These are phyloP conservation scores for Metrosideros polymorpha DNA, from an alignment of 441 rosid genomes.

Conservation along the genomic window DNA sequence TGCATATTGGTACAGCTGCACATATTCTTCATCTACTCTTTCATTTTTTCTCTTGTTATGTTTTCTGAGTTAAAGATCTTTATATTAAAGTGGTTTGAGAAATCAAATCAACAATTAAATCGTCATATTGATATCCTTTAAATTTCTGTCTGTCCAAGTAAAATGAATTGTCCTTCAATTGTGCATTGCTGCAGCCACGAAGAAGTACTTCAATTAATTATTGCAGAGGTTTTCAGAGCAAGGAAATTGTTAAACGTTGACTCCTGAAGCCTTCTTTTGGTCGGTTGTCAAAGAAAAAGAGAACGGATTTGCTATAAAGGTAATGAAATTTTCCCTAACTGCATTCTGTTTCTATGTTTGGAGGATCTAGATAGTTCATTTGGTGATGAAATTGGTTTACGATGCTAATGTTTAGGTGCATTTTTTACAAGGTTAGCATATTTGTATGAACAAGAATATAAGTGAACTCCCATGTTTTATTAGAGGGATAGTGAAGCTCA, in stretches of 20 bases:
- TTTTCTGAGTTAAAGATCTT: background rate
- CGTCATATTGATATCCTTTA: background rate
- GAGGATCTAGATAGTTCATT: no score
- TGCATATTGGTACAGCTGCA: background rate
- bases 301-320: no score
- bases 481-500: no score
- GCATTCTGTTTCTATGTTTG: no score
- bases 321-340: no score
- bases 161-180: background rate
- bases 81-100: background rate
- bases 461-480: no score
- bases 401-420: no score
- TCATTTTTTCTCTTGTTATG: background rate
- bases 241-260: background rate
- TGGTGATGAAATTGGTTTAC: no score
- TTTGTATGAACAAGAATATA: no score
- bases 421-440: no score
- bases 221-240: background rate
- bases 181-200: background rate
- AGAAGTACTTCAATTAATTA: background rate
- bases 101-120: background rate
- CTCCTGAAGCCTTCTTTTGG: no score
- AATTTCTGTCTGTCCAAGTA: background rate
- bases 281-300: no score
- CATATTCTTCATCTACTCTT: fast-evolving